phyloP scores from a whole-genome alignment of 179 eudicot species.

The Gypsophila paniculata region DNA sequence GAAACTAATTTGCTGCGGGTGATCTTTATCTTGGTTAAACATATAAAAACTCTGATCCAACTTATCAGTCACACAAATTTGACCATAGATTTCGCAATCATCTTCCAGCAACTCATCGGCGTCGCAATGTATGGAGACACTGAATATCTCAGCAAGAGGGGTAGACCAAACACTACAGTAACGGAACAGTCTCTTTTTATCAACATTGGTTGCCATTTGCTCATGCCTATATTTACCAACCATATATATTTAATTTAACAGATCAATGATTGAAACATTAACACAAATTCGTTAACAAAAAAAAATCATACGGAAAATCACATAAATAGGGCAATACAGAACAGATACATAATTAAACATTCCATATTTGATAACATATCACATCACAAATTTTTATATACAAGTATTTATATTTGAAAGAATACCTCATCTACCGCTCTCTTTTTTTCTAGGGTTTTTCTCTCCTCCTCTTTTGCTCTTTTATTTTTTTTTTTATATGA shows the following conservation, averaged over 20 bases:
- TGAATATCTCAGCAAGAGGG: conserved; percentile 1
- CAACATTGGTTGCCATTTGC: background rate
- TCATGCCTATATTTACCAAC: background rate
- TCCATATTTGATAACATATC: no score
- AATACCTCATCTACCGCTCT: no score
- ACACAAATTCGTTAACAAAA: no score
- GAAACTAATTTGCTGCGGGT: background rate
- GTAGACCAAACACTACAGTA: background rate
- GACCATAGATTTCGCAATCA: background rate
- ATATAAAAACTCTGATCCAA: background rate
- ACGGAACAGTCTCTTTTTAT: background rate
- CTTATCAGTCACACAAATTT: background rate
- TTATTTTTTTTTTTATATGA: no score
- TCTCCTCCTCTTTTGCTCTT: no score
- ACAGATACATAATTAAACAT: no score
- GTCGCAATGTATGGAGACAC: background rate
- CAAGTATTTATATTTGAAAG: no score
- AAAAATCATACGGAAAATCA: no score
- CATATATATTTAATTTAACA: background rate
- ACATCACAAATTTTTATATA: no score
- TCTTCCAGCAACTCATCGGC: background rate
- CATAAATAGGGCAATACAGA: no score
- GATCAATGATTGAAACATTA: no score
- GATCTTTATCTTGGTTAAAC: background rate
- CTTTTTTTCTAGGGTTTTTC: no score